phyloP scores from a whole-genome alignment of 176 grass and related monocot genomes.

The Bromus sterilis region DNA sequence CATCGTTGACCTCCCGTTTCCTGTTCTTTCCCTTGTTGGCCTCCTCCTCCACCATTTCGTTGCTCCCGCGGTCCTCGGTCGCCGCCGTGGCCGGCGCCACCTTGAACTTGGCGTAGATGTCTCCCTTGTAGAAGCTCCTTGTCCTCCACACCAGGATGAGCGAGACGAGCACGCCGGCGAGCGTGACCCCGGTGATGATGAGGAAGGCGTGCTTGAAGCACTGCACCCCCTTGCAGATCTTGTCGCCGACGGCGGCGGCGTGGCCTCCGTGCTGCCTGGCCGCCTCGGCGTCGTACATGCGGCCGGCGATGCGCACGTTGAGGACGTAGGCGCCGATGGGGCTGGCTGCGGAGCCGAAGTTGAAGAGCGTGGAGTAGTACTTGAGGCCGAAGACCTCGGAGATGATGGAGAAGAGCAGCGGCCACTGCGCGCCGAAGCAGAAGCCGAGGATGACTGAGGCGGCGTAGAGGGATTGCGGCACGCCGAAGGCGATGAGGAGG shows the following conservation, averaged over 20 bases:
- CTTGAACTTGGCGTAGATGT: slow-evolving; percentile 8
- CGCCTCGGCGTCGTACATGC: slow-evolving; percentile 43
- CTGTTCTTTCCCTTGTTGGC: neutral
- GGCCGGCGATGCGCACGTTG: slow-evolving; percentile 46
- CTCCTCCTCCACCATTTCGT: neutral
- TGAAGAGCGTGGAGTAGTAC: slow-evolving; percentile 36
- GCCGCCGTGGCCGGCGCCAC: neutral
- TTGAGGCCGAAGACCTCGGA: slow-evolving; percentile 96
- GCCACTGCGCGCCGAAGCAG: slow-evolving; percentile 93
- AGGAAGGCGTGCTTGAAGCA: slow-evolving; percentile 5
- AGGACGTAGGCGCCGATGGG: slow-evolving; percentile 60
- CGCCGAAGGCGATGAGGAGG: slow-evolving; percentile 9
- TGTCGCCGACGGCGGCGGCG: neutral
- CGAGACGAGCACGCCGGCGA: neutral
- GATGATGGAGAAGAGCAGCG: slow-evolving; percentile 86
- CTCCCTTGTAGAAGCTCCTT: neutral
- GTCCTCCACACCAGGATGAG: neutral
- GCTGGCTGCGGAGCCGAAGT: slow-evolving; percentile 73
- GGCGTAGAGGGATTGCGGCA: slow-evolving; percentile 47
- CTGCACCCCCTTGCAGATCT: neutral
- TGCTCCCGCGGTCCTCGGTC: neutral
- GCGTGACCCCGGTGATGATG: neutral
- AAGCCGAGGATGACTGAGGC: slow-evolving; percentile 74
- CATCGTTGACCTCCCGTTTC: neutral
- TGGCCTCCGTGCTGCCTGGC: slow-evolving; percentile 23